Conservation (phyloP, 768 basidiomycete species). For the Austroboletus festivus region DNA sequence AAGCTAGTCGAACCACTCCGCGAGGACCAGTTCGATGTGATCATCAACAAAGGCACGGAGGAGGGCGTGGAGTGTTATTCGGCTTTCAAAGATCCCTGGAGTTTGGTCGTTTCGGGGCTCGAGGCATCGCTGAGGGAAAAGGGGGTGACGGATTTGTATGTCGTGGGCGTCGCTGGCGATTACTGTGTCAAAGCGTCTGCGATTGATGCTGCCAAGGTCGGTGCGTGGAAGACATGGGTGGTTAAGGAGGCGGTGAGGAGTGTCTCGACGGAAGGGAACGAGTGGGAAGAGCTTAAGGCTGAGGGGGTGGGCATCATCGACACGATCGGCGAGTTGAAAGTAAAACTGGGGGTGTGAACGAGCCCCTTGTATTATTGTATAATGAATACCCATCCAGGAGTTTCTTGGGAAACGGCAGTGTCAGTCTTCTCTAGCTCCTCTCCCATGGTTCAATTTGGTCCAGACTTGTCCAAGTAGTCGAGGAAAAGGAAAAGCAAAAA, state of each 20-base stretch:
- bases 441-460: too few species aligned
- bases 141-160: slow-evolving; percentile 54
- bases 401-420: too few species aligned
- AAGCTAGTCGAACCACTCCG: slow-evolving; percentile 57
- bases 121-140: slow-evolving; percentile 38
- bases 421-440: too few species aligned
- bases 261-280: slow-evolving; percentile 30
- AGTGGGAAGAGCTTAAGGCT: slow-evolving; percentile 37
- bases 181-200: slow-evolving; percentile 69
- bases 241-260: slow-evolving; percentile 48
- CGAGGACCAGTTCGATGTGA: slow-evolving; percentile 37
- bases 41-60: slow-evolving; percentile 56
- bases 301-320: slow-evolving; percentile 36
- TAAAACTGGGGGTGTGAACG: slow-evolving; percentile 17
- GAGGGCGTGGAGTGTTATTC: slow-evolving; percentile 72
- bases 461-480: too few species aligned
- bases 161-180: slow-evolving; percentile 73
- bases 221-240: slow-evolving; percentile 49
- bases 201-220: slow-evolving; percentile 45
- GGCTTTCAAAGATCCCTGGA: slow-evolving; percentile 67
- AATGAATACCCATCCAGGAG: too few species aligned
- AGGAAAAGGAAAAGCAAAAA: too few species aligned
- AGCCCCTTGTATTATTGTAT: too few species aligned
- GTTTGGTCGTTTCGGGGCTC: slow-evolving; percentile 46
- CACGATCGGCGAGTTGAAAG: slow-evolving; percentile 27